A percentile compares a stretch with the other conserved stretches of the same genome.
These are phyloP conservation scores for Periglandula ipomoeae DNA, from an alignment of 2,329 filamentous ascomycete genomes.

Conservation along the genomic window DNA sequence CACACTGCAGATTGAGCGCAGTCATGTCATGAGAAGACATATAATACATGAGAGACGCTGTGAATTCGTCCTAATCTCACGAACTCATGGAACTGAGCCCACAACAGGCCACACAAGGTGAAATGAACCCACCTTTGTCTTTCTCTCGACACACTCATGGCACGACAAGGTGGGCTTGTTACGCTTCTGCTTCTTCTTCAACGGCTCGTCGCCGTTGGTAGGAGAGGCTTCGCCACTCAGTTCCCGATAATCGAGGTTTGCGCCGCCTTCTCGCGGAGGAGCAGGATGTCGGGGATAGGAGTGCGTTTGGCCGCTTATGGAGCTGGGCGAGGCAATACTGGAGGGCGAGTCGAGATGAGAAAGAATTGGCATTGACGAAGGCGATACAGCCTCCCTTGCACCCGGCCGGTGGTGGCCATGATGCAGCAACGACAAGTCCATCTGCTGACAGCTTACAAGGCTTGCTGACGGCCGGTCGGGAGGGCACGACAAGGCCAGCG, in stretches of 20 bases:
- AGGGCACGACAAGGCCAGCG: neutral
- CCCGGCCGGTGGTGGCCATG: constrained; percentile 4
- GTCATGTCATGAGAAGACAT: too few relatives aligned
- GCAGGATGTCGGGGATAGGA: constrained; percentile 7
- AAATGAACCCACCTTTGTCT: constrained; percentile 57
- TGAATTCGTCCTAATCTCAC: neutral
- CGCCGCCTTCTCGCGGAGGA: constrained; percentile 3
- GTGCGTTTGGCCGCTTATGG: neutral
- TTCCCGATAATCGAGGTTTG: constrained; percentile 11
- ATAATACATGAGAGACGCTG: too few relatives aligned
- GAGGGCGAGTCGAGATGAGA: constrained; percentile 7
- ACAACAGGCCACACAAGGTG: neutral
- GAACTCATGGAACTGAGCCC: neutral
- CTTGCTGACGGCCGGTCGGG: neutral
- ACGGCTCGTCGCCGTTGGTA: constrained; percentile 27
- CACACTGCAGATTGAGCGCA: too few relatives aligned
- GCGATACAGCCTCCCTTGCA: constrained; percentile 2
- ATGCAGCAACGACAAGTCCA: constrained; percentile 9
- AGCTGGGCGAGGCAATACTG: constrained; percentile 4
- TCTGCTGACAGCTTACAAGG: constrained; percentile 2
- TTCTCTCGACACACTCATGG: constrained; percentile 70
- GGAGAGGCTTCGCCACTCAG: constrained; percentile 6
- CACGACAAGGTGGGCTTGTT: constrained; percentile 79
- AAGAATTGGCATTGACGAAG: constrained; percentile 5
- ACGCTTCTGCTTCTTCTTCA: constrained; percentile 67